Base-by-base conservation (phyloP, 331 rosid genomes). In the Acacia pycnantha region DNA sequence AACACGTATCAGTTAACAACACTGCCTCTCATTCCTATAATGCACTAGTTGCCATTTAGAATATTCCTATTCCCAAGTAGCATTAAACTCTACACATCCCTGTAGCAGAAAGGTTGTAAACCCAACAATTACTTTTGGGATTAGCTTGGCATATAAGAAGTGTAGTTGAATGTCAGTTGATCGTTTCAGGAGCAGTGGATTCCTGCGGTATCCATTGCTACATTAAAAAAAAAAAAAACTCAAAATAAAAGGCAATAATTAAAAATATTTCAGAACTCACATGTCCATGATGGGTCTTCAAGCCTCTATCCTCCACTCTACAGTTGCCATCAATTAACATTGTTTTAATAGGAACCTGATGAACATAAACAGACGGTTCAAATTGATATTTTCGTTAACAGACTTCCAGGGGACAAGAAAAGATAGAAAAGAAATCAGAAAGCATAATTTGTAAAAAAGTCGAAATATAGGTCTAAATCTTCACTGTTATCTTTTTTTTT, bases 261-360 rank as follows among this genome's bases (percentile, higher is more conserved):
- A 35, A 56, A 61, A 70, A 70, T 19, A 40, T 33, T 65, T 33
- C 46, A 85, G 66, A 87, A 87, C 99, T 92, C 85, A 96, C 99
- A 83, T 93, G 94, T 76, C 99, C 99, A 87, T 91, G 97, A 69
- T 96, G 99, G 77, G 99, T 96, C 95, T 96, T 96, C 91, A 96
- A 83, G 69, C 99, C 99, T 84, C 97, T 95, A 89, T 96, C 99
- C 86, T 96, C 99, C 86, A 96, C 99, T 91, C 98, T 92, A 89
- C 99, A 96, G 87, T 96, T 96, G 9, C 99, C 99, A 84, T 96
- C 98, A 68, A 96, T 92, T 61, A 92, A 82, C 88, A 93, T 83
- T 41, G 98, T 90, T 83, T 96, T 93, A 78, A 96, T 92, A 29
- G 99, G 99, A 80, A 93, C 98, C 99, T 96, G 79, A 67, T 0